A percentile compares a stretch with the other conserved stretches of the same genome.
These are phyloP conservation scores for Rosa lucieae DNA, from an alignment of 306 rosid genomes.

Conservation along the genomic window DNA sequence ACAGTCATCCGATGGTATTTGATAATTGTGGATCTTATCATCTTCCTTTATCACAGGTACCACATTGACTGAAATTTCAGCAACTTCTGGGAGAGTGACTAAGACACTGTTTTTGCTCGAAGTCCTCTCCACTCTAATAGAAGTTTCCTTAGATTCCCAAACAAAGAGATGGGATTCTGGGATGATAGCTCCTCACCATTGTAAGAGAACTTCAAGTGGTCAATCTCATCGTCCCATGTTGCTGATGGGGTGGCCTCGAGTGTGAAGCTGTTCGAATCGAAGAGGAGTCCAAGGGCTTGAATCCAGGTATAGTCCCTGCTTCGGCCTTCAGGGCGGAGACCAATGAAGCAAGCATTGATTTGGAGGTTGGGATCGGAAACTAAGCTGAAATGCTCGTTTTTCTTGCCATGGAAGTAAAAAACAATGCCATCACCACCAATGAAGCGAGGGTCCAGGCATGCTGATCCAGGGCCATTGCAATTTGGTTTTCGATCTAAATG, in stretches of 20 bases:
- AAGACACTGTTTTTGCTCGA: slow-evolving; percentile 57
- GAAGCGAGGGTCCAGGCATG: not conserved
- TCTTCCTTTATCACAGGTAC: slow-evolving; percentile 85
- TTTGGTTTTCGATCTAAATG: not conserved
- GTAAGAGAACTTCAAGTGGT: slow-evolving; percentile 54
- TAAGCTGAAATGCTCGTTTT: not conserved
- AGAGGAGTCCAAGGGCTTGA: not conserved
- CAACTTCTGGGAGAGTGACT: slow-evolving; percentile 42
- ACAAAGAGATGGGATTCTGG: slow-evolving; percentile 50
- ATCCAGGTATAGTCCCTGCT: not conserved
- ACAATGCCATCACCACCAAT: not conserved
- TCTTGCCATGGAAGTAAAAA: not conserved
- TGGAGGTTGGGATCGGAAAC: not conserved
- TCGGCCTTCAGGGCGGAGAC: not conserved
- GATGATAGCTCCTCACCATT: slow-evolving; percentile 47
- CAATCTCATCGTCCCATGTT: slow-evolving; percentile 20
- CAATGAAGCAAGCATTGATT: not conserved
- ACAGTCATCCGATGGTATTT: slow-evolving; percentile 61
- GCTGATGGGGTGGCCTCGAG: not conserved
- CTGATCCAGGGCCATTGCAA: not conserved
- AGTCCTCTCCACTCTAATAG: slow-evolving; percentile 59
- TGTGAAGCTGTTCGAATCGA: not conserved
- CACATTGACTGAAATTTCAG: slow-evolving; percentile 59
- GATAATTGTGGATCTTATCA: slow-evolving; percentile 68
- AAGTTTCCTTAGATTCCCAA: slow-evolving; percentile 44